Conservation (phyloP, 2,329 filamentous ascomycete species). For the Blumeriella jaapii region DNA sequence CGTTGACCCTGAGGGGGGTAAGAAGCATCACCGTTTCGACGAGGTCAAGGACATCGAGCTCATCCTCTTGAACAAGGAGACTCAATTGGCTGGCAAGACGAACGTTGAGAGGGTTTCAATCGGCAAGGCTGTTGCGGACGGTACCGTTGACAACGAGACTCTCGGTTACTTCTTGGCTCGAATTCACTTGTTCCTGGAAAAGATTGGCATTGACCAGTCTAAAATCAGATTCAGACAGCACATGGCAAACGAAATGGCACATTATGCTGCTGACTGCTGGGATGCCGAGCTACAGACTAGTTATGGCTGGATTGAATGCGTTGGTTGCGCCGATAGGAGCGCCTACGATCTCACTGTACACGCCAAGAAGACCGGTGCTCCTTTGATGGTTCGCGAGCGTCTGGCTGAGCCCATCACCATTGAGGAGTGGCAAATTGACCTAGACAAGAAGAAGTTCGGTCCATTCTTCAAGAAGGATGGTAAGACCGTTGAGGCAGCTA, state of each 20-base stretch:
- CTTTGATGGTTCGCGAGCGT: slow-evolving; percentile 74
- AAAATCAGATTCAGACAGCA: slow-evolving; percentile 97
- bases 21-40: slow-evolving; percentile 82
- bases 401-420: slow-evolving; percentile 66
- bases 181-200: slow-evolving; percentile 81
- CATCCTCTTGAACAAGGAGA: slow-evolving; percentile 70
- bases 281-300: slow-evolving; percentile 87
- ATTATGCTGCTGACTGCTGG: slow-evolving; percentile 97
- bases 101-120: slow-evolving; percentile 61
- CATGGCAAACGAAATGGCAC: slow-evolving; percentile 83
- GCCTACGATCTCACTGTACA: slow-evolving; percentile 92
- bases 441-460: slow-evolving; percentile 93
- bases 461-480: slow-evolving; percentile 92
- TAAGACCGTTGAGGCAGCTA: slow-evolving; percentile 69
- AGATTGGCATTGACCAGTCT: slow-evolving; percentile 72
- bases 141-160: slow-evolving; percentile 91
- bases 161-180: slow-evolving; percentile 94
- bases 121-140: slow-evolving; percentile 71
- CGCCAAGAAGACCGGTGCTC: slow-evolving; percentile 80
- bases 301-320: slow-evolving; percentile 96
- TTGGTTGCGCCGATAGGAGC: slow-evolving; percentile 90
- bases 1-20: slow-evolving; percentile 86
- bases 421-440: slow-evolving; percentile 78
- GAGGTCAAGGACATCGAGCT: slow-evolving; percentile 79
- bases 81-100: slow-evolving; percentile 80